Evolutionary conservation across 257 asterid genomes (phyloP), one percentile per base, ranked within the genome.

Genomic region (Rehmannia glutinosa): DNA sequence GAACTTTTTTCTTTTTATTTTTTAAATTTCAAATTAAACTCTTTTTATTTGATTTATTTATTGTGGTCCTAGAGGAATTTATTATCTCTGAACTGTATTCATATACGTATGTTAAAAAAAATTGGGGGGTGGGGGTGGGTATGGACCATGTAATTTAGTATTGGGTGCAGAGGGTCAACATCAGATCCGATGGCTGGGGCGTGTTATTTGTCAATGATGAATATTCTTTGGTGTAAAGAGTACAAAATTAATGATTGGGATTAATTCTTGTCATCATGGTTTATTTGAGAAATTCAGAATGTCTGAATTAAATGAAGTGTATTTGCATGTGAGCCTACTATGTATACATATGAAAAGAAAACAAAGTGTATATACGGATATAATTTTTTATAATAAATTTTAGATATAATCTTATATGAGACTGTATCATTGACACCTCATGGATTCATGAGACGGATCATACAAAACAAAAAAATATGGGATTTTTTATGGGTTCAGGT

Each of bases 101-200:
- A 32, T 57, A 27, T 50, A 43, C 42, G 30, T 59, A 36, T 43
- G 17, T 20, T 21, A 12, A 23, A 6, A 13, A 39, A 16, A 45
- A 25, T 49, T n/a, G 9, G 38, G 41, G 53, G 71, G 53, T 46
- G 24, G 23, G 52, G 28, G 27, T 0, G 28, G 55, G 54, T 8
- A 35, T 62, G 76, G 73, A 69, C 73, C 63, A 72, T 50, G 7
- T 21, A 45, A 46, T 19, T 32, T 51, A 15, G 33, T 28, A 20
- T 41, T 25, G 25, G 15, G 33, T 46, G 69, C n/a, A 60, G 53
- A 36, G 77, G 16, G 79, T 76, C 84, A 66, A 56, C 77, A 38
- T 73, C 82, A 33, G 36, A 80, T 80, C 39, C 74, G 69, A 64
- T 64, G 79, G 73, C 53, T 69, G 78, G 84, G 81, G 79, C 55